A percentile compares a stretch with the other conserved stretches of the same genome.
These are phyloP conservation scores for Rhodamnia rubescens DNA, from an alignment of 345 rosid species.

Conservation along the genomic window DNA sequence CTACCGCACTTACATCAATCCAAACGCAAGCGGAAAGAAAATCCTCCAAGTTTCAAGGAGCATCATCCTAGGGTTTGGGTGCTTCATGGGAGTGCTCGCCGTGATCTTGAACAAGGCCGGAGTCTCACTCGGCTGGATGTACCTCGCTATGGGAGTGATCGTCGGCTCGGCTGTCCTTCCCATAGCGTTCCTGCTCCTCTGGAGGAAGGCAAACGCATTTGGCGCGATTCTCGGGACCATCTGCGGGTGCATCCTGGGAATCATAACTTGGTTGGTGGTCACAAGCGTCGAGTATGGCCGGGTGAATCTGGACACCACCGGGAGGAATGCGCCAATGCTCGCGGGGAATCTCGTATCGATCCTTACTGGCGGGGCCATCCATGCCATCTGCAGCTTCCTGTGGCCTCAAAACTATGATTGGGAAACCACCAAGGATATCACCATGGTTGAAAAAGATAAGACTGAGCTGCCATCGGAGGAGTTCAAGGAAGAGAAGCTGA, in stretches of 20 bases:
- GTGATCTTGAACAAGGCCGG: constrained; percentile 75
- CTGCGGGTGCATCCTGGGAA: constrained; percentile 63
- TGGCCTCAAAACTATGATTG: constrained; percentile 72
- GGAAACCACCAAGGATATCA: constrained; percentile 76
- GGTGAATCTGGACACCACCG: constrained; percentile 64
- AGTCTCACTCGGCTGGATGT: constrained; percentile 96
- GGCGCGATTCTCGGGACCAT: constrained; percentile 73
- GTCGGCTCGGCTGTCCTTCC: constrained; percentile 91
- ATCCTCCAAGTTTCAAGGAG: constrained; percentile 66
- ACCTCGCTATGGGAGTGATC: constrained; percentile 83
- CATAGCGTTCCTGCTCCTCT: constrained; percentile 82
- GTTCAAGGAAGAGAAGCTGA: constrained; percentile 63
- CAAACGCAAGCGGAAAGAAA: constrained; percentile 56
- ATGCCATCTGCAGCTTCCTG: constrained; percentile 52
- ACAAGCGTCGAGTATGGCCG: constrained; percentile 52
- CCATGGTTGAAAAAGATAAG: constrained; percentile 56
- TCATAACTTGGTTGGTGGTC: constrained; percentile 60
- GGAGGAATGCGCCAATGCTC: constrained; percentile 81
- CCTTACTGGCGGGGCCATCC: constrained; percentile 66
- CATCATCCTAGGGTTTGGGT: constrained; percentile 69
- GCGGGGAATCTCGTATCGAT: constrained; percentile 79
- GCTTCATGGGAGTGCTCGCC: constrained; percentile 95
- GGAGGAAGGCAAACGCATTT: constrained; percentile 78
- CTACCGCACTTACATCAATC: constrained; percentile 84
- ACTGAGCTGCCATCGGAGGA: constrained; percentile 49